Percentiles rank a stretch among this genome's conserved stretches.
phyloP scores from a whole-genome alignment of 441 rosid genomes.

The California macrophylla region DNA sequence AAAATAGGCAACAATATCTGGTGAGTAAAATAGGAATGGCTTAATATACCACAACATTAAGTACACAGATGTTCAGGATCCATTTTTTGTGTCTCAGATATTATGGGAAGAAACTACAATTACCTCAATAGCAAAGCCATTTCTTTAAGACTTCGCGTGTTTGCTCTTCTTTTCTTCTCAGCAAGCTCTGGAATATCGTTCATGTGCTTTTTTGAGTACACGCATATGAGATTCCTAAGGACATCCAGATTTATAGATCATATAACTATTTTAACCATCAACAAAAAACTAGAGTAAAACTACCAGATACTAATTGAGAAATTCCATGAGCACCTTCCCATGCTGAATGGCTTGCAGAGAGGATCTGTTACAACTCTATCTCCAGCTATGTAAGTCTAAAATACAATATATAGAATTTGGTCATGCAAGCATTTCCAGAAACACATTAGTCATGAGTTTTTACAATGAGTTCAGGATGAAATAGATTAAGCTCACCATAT shows the following conservation, averaged over 20 bases:
- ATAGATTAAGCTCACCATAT: slow-evolving; percentile 42
- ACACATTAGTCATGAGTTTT: slow-evolving; percentile 8
- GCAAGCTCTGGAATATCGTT: slow-evolving; percentile 72
- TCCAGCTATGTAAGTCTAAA: slow-evolving; percentile 85
- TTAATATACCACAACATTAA: background rate
- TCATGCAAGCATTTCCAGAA: slow-evolving; percentile 19
- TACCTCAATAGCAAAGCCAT: slow-evolving; percentile 87
- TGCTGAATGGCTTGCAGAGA: slow-evolving; percentile 95
- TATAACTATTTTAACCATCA: slow-evolving; percentile 16
- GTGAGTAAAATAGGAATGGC: background rate
- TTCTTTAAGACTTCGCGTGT: slow-evolving; percentile 88
- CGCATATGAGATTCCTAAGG: slow-evolving; percentile 87
- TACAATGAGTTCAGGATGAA: slow-evolving; percentile 17
- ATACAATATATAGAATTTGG: slow-evolving; percentile 17
- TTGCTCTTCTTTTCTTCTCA: slow-evolving; percentile 81
- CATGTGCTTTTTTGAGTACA: slow-evolving; percentile 94
- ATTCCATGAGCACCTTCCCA: slow-evolving; percentile 66
- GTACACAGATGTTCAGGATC: background rate
- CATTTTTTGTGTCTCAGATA: background rate
- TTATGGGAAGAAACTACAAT: background rate
- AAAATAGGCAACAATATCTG: background rate
- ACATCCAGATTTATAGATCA: slow-evolving; percentile 15
- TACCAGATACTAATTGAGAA: slow-evolving; percentile 19
- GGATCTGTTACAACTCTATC: slow-evolving; percentile 95
- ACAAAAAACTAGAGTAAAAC: slow-evolving; percentile 19